phyloP scores from a whole-genome alignment of 2,329 filamentous ascomycete genomes.

The Xylaria sp. region DNA sequence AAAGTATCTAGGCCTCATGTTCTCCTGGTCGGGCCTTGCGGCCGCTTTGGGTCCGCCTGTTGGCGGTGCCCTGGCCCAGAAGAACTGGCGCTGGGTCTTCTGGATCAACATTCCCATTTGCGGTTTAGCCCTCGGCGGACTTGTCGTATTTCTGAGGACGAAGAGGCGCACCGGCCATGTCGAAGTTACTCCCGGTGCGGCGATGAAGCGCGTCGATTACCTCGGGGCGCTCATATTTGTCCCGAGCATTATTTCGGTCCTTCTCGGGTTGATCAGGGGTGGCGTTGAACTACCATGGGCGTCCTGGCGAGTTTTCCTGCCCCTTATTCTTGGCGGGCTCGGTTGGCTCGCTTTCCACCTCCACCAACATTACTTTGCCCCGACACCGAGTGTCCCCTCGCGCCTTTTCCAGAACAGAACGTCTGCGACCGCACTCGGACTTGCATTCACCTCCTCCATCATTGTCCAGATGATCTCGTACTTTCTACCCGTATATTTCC shows the following conservation, averaged over 20 bases:
- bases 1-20: constrained; percentile 40
- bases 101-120: constrained; percentile 39
- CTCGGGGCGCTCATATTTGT: constrained; percentile 42
- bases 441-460: constrained; percentile 42
- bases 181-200: too few relatives aligned
- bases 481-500: constrained; percentile 48
- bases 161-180: constrained; percentile 10
- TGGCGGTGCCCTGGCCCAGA: constrained; percentile 24
- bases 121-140: constrained; percentile 28
- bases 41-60: constrained; percentile 36
- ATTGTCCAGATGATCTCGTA: constrained; percentile 37
- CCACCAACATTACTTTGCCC: constrained; percentile 2
- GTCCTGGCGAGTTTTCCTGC: constrained; percentile 18
- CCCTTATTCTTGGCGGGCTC: constrained; percentile 12
- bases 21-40: constrained; percentile 35
- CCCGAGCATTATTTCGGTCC: constrained; percentile 35
- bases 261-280: constrained; percentile 39
- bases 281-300: constrained; percentile 19
- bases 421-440: constrained; percentile 29
- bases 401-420: constrained; percentile 42
- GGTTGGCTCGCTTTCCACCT: constrained; percentile 12
- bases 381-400: constrained; percentile 42
- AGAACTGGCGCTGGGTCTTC: constrained; percentile 46
- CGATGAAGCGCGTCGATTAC: constrained; percentile 41
- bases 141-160: constrained; percentile 35